Conservation (phyloP, 2,329 filamentous ascomycete genomes). For the Paecilomyces niveus region DNA sequence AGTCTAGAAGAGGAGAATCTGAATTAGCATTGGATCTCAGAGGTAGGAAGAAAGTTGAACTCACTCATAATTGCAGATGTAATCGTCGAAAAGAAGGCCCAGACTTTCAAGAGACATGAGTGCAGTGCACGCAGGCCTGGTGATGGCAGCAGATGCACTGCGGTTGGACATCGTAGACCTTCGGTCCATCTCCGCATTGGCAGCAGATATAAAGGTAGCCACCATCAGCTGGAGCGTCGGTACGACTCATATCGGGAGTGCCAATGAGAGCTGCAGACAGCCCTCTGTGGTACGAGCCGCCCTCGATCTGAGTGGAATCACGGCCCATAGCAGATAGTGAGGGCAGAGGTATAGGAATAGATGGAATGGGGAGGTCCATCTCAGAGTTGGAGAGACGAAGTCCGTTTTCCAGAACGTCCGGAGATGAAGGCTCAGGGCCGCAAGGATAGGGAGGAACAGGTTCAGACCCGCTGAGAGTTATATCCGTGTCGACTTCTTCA, state of each 20-base stretch:
- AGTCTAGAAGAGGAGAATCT: constrained; percentile 3
- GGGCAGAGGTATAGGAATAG: background rate
- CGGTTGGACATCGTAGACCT: constrained; percentile 26
- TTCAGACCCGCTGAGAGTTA: constrained; percentile 6
- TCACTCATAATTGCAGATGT: background rate
- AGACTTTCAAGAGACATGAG: constrained; percentile 16
- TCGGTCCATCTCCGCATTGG: constrained; percentile 31
- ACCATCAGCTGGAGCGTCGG: background rate
- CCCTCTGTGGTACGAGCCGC: background rate
- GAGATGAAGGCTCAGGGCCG: background rate
- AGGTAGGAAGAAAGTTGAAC: background rate
- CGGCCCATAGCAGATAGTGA: background rate
- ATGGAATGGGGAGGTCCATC: background rate
- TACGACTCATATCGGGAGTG: background rate
- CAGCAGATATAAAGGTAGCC: constrained; percentile 31
- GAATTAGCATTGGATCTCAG: background rate
- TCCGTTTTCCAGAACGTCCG: constrained; percentile 2
- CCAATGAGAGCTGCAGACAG: background rate
- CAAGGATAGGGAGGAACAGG: constrained; percentile 12
- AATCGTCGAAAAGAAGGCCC: background rate
- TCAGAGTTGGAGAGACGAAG: background rate
- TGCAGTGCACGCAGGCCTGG: constrained; percentile 20
- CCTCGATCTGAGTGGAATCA: background rate
- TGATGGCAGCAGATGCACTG: constrained; percentile 28
- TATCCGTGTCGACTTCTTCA: constrained; percentile 6